Evolutionary conservation across 2,329 filamentous ascomycete species (phyloP).

Genomic region (Endothia cerciana): DNA sequence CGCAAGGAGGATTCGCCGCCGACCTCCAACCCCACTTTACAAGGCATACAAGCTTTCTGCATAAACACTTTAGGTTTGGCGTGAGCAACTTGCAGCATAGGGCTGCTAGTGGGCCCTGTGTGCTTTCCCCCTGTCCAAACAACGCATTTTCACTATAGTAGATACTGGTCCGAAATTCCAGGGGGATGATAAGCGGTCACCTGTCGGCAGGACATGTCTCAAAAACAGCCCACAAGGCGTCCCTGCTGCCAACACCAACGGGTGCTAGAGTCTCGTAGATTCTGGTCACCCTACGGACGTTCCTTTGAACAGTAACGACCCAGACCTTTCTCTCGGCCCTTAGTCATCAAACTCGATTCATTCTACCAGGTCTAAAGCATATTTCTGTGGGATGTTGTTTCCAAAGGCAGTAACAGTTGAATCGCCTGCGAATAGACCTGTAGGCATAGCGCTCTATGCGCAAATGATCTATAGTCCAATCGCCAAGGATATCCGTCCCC

Average conservation of each 20-base stretch:
- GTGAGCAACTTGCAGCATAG: neutral
- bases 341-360: neutral
- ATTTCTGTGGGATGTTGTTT: neutral
- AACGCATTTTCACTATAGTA: no score
- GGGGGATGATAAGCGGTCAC: no score
- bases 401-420: neutral
- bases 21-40: neutral
- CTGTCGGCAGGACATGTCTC: no score
- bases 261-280: neutral
- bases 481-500: neutral
- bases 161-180: no score
- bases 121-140: no score
- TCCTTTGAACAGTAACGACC: neutral
- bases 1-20: neutral
- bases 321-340: neutral
- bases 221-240: neutral
- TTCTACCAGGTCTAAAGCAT: neutral
- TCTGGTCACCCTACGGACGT: neutral
- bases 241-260: neutral
- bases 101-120: neutral
- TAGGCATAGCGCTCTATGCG: neutral
- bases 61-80: neutral
- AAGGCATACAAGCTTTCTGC: conserved; percentile 4
- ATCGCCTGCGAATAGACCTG: neutral
- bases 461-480: neutral